Percentiles rank a stretch among this genome's conserved stretches.
Evolutionary conservation across 1,284 basidiomycete species (phyloP).

Genomic region (Fistulinella cinereoalba): DNA sequence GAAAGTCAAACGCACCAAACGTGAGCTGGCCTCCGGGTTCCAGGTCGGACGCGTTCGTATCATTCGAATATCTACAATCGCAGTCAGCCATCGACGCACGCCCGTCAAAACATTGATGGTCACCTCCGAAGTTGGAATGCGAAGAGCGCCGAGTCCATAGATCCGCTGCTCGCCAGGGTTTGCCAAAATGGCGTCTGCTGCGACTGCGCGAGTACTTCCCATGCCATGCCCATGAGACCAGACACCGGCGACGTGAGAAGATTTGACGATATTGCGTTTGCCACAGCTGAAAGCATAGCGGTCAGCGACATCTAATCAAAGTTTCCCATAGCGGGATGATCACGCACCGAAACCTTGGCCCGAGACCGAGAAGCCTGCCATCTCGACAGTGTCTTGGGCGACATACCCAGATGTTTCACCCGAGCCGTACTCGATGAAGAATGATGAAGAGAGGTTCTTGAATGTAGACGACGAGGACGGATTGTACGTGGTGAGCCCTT

Average conservation of each 20-base stretch:
- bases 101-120: slow-evolving; percentile 1
- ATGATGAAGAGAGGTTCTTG: slow-evolving; percentile 19
- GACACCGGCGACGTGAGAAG: slow-evolving; percentile 24
- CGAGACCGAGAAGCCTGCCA: slow-evolving; percentile 44
- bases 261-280: slow-evolving; percentile 7
- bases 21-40: slow-evolving; percentile 33
- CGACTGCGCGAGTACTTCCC: slow-evolving; percentile 27
- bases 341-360: slow-evolving; percentile 41
- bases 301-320: neutral
- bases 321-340: neutral
- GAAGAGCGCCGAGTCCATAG: slow-evolving; percentile 38
- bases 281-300: slow-evolving; percentile 18
- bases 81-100: neutral
- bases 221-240: slow-evolving; percentile 29
- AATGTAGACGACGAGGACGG: slow-evolving; percentile 30
- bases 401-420: slow-evolving; percentile 33
- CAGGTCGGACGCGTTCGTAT: slow-evolving; percentile 12
- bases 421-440: slow-evolving; percentile 23
- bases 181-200: slow-evolving; percentile 46
- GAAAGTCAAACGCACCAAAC: slow-evolving; percentile 18
- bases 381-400: slow-evolving; percentile 40
- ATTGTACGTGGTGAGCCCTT: slow-evolving; percentile 8
- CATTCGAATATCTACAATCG: slow-evolving; percentile 27
- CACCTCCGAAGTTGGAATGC: slow-evolving; percentile 37
- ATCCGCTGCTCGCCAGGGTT: slow-evolving; percentile 37